Base-by-base conservation (phyloP, 75 land plant species). In the Cunninghamia lanceolata region DNA sequence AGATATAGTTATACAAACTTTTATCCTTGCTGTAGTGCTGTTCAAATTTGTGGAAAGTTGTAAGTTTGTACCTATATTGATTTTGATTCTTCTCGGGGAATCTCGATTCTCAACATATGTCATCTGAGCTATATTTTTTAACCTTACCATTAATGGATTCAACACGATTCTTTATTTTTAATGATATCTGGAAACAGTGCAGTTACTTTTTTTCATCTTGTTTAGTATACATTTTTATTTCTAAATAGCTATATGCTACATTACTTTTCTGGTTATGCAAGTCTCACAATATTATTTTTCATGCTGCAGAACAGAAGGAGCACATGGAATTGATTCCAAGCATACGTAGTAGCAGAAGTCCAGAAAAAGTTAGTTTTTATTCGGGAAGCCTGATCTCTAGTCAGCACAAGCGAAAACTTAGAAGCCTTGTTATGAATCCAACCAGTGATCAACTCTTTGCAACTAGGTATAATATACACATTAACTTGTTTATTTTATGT, bases 361-460 rank as follows among this genome's bases (percentile, higher is more conserved):
- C 96, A 52, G 10, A 13, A 19, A 73, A 83, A 34, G 30, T 94
- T 32, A 87, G 80, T 36, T 88, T 91, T 35, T 88, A 90, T 32
- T 21, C 91, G 0, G 87, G 92, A 73, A 82, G 11, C 75, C 86
- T 89, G 84, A 84, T 94, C 47, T 59, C 91, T 28, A 93, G 96
- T 86, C 96, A 92, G 84, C 99, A 97, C 86, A 96, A 92, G 68
- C 93, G 98, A 87, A 97, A 94, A 86, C 81, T 96, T 83, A 89
- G 98, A 88, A 88, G 94, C 84, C 91, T 97, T 87, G 88, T 84
- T 38, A 52, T 93, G 17, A 91, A 92, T 86, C 97, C 99, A 14
- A 84, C 87, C n/a, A 91, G 87, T 83, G 96, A 93, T 82, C 90
- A 91, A 30, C 94, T 92, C 25, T 96, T 93, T 86, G 96, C 86